phyloP scores from a whole-genome alignment of 495 filamentous ascomycete species.

The Tuber borchii region DNA sequence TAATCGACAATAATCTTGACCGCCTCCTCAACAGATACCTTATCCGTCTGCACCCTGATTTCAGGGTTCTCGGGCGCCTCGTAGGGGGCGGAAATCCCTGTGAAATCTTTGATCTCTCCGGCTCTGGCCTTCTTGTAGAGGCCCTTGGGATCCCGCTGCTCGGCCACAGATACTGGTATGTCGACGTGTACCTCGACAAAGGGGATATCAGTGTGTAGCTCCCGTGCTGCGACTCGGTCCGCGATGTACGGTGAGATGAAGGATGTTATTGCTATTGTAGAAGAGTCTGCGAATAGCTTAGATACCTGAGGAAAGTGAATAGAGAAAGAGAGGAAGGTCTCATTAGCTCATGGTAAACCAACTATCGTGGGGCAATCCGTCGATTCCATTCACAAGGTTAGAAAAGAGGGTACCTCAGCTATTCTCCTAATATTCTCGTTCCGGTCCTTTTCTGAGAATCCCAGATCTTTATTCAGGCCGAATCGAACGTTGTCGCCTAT shows the following conservation, averaged over 20 bases:
- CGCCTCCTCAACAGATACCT: conserved; percentile 74
- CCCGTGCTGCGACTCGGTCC: conserved; percentile 74
- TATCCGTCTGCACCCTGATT: conserved; percentile 70
- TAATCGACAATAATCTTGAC: conserved; percentile 76
- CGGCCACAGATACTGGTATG: conserved; percentile 80
- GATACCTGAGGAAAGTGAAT: conserved; percentile 58
- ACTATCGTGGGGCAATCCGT: background rate
- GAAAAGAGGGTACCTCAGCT: conserved; percentile 57
- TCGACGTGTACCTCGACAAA: conserved; percentile 94
- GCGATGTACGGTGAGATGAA: conserved; percentile 93
- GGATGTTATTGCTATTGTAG: conserved; percentile 79
- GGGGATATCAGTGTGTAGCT: conserved; percentile 68
- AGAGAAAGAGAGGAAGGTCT: background rate
- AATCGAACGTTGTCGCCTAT: conserved; percentile 90
- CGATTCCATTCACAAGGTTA: background rate
- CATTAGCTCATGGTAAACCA: background rate
- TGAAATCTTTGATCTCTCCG: conserved; percentile 94
- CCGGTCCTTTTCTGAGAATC: conserved; percentile 84
- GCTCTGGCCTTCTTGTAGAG: conserved; percentile 92
- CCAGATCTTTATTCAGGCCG: conserved; percentile 93
- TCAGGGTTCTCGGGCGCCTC: conserved; percentile 82
- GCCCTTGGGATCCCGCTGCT: conserved; percentile 91
- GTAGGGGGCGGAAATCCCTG: conserved; percentile 79
- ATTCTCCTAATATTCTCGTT: conserved; percentile 97
- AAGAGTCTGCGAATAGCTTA: conserved; percentile 87